Conservation (phyloP, 805 yeast species). For the Maudiozyma turicensis region DNA sequence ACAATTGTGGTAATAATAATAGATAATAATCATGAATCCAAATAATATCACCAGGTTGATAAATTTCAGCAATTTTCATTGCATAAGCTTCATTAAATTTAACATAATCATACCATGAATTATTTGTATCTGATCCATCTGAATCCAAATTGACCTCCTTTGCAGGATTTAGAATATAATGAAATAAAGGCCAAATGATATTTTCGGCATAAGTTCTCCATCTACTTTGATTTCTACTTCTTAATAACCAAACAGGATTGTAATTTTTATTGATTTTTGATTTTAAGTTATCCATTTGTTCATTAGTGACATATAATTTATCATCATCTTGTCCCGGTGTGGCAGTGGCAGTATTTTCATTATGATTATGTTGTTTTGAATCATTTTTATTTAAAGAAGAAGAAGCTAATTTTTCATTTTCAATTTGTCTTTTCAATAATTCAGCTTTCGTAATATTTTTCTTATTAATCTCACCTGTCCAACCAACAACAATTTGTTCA, state of each 20-base stretch:
- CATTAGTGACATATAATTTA: conserved; percentile 48
- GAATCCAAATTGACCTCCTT: conserved; percentile 39
- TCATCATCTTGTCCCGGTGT: conserved; percentile 32
- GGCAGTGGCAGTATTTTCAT: conserved; percentile 22
- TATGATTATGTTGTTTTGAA: conserved; percentile 14
- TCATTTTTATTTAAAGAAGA: not conserved
- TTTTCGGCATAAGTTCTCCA: conserved; percentile 91
- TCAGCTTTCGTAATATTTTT: not conserved
- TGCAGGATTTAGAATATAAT: conserved; percentile 75
- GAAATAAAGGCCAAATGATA: conserved; percentile 89
- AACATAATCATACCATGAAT: conserved; percentile 85
- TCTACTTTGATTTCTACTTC: conserved; percentile 57
- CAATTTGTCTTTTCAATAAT: conserved; percentile 2
- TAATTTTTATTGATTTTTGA: conserved; percentile 31
- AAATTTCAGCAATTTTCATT: conserved; percentile 59
- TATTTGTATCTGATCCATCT: conserved; percentile 42
- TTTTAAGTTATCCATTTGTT: conserved; percentile 38
- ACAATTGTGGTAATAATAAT: conserved; percentile 68
- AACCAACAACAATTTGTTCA: conserved; percentile 83
- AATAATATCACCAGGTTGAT: conserved; percentile 80
- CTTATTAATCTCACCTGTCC: conserved; percentile 79
- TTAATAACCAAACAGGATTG: conserved; percentile 77
- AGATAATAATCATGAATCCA: conserved; percentile 91
- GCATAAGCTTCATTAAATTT: conserved; percentile 86
- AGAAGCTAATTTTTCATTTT: not conserved